Evolutionary conservation across 345 rosid genomes (phyloP), one percentile per base, ranked within the genome.

Genomic region (Gossypium longicalyx): DNA sequence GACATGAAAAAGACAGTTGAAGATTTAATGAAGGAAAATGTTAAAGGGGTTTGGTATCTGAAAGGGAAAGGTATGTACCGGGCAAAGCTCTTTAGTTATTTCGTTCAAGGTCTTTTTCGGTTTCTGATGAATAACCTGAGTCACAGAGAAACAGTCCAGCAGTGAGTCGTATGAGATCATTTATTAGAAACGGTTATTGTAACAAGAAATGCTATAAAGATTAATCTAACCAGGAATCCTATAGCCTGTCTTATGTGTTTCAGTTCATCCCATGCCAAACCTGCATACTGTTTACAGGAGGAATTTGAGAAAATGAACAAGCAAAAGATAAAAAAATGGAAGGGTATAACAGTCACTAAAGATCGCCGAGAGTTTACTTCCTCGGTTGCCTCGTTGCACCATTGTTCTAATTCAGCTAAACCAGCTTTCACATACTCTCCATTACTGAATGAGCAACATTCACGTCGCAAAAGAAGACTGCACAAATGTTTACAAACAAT

Each of bases 201-300:
- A 54, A 70, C 60, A 69, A 16, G 57, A 70, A 67, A 60, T 48
- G 69, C 11, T 16, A 57, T 16, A 23, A 56, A 19, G 7, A 71
- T 29, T 70, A 70, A 79, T 43, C 62, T 86, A 87, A 95, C 99
- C 67, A 95, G 89, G 94, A 95, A 93, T 59, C 98, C 99, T 67
- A 95, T 97, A 66, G 99, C 99, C 87, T 93, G 98, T 78, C 99
- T 90, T 74, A 95, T 93, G 79, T 95, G 99, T 82, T 87, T 88
- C 82, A 95, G 77, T 82, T 95, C 99, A 83, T 95, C 99, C 98
- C 99, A 93, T 47, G 98, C 92, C 13, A 88, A 86, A 67, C 99
- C 99, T 48, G 93, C 97, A 84, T 89, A 95, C 99, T 95, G 87
- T 51, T 62, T 20, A 62, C 70, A 76, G 45, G 75, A 58, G 25